These are phyloP conservation scores for Anaeromyces robustus DNA, from an alignment of 192 early-diverging fungal species.

Conservation along the genomic window DNA sequence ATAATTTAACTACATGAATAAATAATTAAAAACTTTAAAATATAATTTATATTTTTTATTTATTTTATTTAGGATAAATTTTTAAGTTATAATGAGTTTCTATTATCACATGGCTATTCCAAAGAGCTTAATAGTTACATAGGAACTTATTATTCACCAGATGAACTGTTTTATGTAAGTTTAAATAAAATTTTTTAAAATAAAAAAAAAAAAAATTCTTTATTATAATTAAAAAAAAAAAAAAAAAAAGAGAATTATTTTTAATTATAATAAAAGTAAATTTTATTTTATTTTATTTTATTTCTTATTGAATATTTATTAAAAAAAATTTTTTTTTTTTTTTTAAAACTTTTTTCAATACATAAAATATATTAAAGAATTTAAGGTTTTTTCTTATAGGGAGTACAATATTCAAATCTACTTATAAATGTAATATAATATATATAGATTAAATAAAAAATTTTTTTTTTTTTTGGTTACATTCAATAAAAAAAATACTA, in stretches of 20 bases:
- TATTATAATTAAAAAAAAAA: too few relatives aligned
- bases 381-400: background rate
- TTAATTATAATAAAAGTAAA: too few relatives aligned
- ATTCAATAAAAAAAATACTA: too few relatives aligned
- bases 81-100: background rate
- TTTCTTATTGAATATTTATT: too few relatives aligned
- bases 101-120: background rate
- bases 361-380: too few relatives aligned
- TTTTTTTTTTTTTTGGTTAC: background rate
- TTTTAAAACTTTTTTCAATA: background rate
- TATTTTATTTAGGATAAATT: background rate
- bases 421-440: background rate
- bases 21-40: too few relatives aligned
- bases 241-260: too few relatives aligned
- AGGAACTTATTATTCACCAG: background rate
- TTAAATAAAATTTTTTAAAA: background rate
- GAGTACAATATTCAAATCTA: background rate
- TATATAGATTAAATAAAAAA: background rate
- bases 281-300: too few relatives aligned
- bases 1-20: too few relatives aligned
- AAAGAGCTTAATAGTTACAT: background rate
- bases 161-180: background rate
- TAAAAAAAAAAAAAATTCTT: too few relatives aligned
- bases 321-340: too few relatives aligned
- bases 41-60: too few relatives aligned